phyloP scores from a whole-genome alignment of 1,139 yeast species.

The Diutina pseudorugosa region DNA sequence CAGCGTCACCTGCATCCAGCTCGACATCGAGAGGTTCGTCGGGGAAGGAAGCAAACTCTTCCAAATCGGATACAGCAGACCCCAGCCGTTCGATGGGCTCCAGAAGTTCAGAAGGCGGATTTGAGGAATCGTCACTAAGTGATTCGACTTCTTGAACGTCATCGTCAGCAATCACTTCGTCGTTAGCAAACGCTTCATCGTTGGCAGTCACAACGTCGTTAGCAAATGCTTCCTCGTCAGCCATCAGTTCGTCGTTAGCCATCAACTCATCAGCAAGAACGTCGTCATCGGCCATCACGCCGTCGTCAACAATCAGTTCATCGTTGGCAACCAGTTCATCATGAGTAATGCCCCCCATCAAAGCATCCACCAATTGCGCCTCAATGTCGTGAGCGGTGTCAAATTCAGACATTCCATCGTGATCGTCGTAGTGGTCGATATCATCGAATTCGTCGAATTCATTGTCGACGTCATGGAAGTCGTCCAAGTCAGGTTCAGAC shows the following conservation, averaged over 20 bases:
- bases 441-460: background rate
- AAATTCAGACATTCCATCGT: conserved; percentile 13
- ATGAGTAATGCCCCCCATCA: conserved; percentile 11
- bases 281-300: too few species aligned
- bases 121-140: background rate
- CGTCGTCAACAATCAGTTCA: background rate
- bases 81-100: background rate
- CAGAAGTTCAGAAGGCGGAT: background rate
- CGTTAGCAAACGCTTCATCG: background rate
- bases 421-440: conserved; percentile 8
- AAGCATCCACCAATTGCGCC: conserved; percentile 7
- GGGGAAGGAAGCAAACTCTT: background rate
- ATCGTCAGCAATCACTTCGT: background rate
- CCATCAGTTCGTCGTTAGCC: too few species aligned
- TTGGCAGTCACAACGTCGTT: too few species aligned
- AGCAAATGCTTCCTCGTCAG: too few species aligned
- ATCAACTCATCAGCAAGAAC: too few species aligned
- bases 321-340: conserved; percentile 4
- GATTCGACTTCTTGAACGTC: too few species aligned
- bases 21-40: background rate
- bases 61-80: background rate
- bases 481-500: conserved; percentile 1
- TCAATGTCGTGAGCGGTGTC: conserved; percentile 13
- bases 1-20: background rate
- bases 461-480: conserved; percentile 1